phyloP scores from a whole-genome alignment of 768 basidiomycete species.

The Galerina sulciceps region DNA sequence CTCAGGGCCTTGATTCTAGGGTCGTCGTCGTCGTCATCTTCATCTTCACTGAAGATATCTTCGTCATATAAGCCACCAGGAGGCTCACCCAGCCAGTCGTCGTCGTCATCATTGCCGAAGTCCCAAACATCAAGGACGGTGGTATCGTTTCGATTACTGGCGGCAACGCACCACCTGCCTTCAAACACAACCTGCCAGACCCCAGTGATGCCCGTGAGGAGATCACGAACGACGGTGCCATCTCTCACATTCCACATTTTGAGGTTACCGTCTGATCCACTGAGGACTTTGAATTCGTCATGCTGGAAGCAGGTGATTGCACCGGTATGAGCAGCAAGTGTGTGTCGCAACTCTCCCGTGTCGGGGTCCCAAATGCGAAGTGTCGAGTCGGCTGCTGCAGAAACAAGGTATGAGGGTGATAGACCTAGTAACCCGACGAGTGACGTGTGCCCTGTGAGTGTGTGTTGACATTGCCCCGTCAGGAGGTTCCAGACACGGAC shows the following conservation, averaged over 20 bases:
- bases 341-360: slow-evolving; percentile 77
- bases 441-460: slow-evolving; percentile 89
- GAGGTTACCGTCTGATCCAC: slow-evolving; percentile 92
- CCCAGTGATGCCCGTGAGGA: slow-evolving; percentile 88
- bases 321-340: slow-evolving; percentile 88
- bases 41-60: slow-evolving; percentile 59
- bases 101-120: slow-evolving; percentile 75
- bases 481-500: slow-evolving; percentile 93
- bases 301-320: slow-evolving; percentile 99
- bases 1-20: slow-evolving; percentile 15
- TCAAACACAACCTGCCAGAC: slow-evolving; percentile 99
- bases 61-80: slow-evolving; percentile 78
- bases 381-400: slow-evolving; percentile 95
- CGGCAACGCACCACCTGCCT: slow-evolving; percentile 93
- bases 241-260: slow-evolving; percentile 98
- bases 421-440: slow-evolving; percentile 92
- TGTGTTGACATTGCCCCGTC: slow-evolving; percentile 79
- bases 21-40: slow-evolving; percentile 48
- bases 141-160: slow-evolving; percentile 78
- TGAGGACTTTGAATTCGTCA: slow-evolving; percentile 96
- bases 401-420: slow-evolving; percentile 89
- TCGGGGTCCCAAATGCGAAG: slow-evolving; percentile 94
- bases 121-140: slow-evolving; percentile 92
- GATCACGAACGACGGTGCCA: slow-evolving; percentile 83
- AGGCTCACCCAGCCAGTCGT: slow-evolving; percentile 85